phyloP scores from a whole-genome alignment of 345 rosid species.

The Populus davidiana region DNA sequence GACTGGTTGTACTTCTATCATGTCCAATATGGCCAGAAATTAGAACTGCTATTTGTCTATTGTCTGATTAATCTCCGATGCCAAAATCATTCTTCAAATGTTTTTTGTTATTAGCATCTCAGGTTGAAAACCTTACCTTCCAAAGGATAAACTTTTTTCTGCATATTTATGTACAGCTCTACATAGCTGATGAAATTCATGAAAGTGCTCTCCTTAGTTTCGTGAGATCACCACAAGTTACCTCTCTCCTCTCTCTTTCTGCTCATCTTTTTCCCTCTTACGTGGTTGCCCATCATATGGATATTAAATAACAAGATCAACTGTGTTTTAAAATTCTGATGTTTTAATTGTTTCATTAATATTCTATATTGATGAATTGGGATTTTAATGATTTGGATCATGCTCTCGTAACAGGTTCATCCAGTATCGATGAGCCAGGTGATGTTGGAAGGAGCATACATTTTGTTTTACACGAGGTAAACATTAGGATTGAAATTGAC shows the following conservation, averaged over 20 bases:
- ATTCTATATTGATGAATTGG: not conserved
- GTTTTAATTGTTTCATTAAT: constrained; percentile 3
- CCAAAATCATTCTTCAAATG: not conserved
- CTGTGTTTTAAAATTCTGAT: not conserved
- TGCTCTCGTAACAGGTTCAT: constrained; percentile 48
- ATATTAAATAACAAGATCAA: not conserved
- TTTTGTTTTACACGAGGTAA: constrained; percentile 83
- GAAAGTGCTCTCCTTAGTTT: not conserved
- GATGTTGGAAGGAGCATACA: constrained; percentile 93
- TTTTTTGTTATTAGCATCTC: not conserved
- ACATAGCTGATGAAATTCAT: not conserved
- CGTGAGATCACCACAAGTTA: too few relatives aligned
- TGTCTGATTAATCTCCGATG: not conserved
- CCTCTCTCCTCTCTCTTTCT: not conserved
- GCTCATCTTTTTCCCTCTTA: not conserved
- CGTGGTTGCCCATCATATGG: not conserved
- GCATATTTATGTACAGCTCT: not conserved
- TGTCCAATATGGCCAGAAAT: not conserved
- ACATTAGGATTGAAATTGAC: not conserved
- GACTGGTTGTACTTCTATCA: not conserved
- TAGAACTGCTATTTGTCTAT: not conserved
- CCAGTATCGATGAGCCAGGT: constrained; percentile 73
- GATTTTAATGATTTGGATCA: constrained; percentile 2
- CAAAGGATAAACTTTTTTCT: too few relatives aligned
- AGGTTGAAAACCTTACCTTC: not conserved